Base-by-base conservation (phyloP, 805 yeast genomes). In the Priceomyces melissophilus region DNA sequence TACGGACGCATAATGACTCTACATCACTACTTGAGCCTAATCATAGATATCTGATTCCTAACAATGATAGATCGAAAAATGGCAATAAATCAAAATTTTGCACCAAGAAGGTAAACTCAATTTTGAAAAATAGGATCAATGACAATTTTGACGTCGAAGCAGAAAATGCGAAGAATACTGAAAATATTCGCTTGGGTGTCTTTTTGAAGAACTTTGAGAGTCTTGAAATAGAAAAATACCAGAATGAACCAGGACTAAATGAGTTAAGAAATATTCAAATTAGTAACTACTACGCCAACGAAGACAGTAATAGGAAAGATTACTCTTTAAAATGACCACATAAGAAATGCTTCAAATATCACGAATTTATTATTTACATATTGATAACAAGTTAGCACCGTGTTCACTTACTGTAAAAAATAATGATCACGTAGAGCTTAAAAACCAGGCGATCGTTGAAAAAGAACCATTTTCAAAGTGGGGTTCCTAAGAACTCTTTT, bases 101-200 rank as follows among this genome's bases (percentile, higher is more conserved):
- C 11, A 13, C 33, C 10, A n/a, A n/a, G 11, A 36, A 30, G 12
- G 37, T 39, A 5, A 35, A 36, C 12, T 57, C 68, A 8, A 63
- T 63, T 14, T 45, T 63, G 26, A 61, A 58, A 39, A 58, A 47
- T 34, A 55, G 51, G 40, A 37, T 44, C 3, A 63, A 63, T 30
- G 29, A 33, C 8, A 63, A 63, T 36, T 59, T 40, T 34, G 53
- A 49, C 11, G 30, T 39, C 15, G 69, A 63, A 36, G 35, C 37
- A 3, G 25, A 41, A 13, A 47, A 46, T 11, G 45, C 53, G n/a
- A 39, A 36, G 15, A 32, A 43, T 20, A 45, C 40, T 20, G 60
- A 56, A 30, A 13, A 37, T n/a, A 34, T 55, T 15, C 39, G 49
- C 6, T 38, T 52, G 27, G 56, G 54, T 3, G 46, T 48, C 12